These are phyloP conservation scores for Raffaelea deltoideospora DNA, from an alignment of 2,329 filamentous ascomycete species.

Conservation along the genomic window DNA sequence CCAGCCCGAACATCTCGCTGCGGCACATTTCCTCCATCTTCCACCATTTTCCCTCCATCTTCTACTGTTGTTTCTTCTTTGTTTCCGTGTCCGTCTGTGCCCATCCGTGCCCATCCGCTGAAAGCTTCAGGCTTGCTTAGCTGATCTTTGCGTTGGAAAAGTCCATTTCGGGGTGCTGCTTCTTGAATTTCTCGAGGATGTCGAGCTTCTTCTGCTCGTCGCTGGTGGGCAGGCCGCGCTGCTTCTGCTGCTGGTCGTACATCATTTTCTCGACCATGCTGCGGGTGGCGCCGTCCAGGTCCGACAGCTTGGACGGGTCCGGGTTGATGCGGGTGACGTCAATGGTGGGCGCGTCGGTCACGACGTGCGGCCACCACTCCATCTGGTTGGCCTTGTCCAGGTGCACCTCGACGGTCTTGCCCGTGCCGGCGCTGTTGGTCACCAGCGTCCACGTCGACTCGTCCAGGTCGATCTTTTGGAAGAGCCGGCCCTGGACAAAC, in stretches of 20 bases:
- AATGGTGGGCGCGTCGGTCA: slow-evolving; percentile 76
- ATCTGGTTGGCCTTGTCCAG: slow-evolving; percentile 58
- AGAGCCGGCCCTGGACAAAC: slow-evolving; percentile 75
- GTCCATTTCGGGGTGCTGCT: slow-evolving; percentile 59
- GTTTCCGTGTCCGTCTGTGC: no score
- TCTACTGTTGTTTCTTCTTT: no score
- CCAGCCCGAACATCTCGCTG: no score
- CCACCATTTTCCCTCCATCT: no score
- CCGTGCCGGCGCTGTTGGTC: slow-evolving; percentile 8
- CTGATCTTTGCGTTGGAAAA: slow-evolving; percentile 55
- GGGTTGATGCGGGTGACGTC: slow-evolving; percentile 91
- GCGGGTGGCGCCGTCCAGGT: slow-evolving; percentile 87
- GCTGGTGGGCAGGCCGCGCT: slow-evolving; percentile 72
- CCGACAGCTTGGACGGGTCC: slow-evolving; percentile 79
- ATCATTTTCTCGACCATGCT: slow-evolving; percentile 99
- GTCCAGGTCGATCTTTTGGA: slow-evolving; percentile 63
- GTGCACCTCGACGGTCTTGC: slow-evolving; percentile 12
- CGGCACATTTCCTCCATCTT: no score
- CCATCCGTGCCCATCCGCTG: no score
- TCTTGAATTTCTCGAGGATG: slow-evolving; percentile 84
- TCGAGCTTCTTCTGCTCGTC: slow-evolving; percentile 95
- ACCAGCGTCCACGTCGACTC: slow-evolving; percentile 89
- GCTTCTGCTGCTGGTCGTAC: slow-evolving; percentile 97
- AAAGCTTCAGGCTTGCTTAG: no score
- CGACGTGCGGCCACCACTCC: slow-evolving; percentile 95